Conservation (phyloP, 2,329 filamentous ascomycete species). For the Venturia nashicola region DNA sequence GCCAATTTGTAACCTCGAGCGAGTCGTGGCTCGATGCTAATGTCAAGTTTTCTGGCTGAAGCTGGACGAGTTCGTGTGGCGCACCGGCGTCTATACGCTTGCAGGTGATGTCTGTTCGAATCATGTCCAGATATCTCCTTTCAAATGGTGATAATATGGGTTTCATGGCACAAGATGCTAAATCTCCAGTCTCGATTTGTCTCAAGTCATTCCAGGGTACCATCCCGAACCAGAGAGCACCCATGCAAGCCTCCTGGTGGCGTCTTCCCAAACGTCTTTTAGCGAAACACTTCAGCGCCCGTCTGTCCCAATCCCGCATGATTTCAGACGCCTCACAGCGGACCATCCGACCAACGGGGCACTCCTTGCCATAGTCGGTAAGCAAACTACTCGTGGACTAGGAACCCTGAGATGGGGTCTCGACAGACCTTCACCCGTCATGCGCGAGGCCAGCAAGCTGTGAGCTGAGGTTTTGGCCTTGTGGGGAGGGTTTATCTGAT, state of each 20-base stretch:
- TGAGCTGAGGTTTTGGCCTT: too few relatives aligned
- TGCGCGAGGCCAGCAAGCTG: too few relatives aligned
- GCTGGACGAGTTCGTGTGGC: conserved; percentile 5
- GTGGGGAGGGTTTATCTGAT: too few relatives aligned
- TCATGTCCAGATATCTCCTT: too few relatives aligned
- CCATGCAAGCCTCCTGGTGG: not conserved
- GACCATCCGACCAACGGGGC: not conserved
- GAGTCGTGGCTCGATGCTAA: not conserved
- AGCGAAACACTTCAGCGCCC: not conserved
- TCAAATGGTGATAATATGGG: too few relatives aligned
- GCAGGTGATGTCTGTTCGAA: conserved; percentile 8
- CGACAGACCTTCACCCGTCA: too few relatives aligned
- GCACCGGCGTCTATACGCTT: conserved; percentile 3
- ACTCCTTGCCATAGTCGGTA: not conserved
- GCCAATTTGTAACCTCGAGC: not conserved
- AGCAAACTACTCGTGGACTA: not conserved
- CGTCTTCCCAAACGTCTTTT: not conserved
- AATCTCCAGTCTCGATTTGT: not conserved
- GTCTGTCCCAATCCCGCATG: not conserved
- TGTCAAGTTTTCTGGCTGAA: not conserved
- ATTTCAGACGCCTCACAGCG: not conserved
- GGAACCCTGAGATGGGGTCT: not conserved
- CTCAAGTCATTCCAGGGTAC: not conserved
- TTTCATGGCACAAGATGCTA: not conserved
- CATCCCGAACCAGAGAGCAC: not conserved